Percentiles rank a stretch among this genome's conserved stretches.
Evolutionary conservation across 768 basidiomycete genomes (phyloP).

Genomic region (Hygrophorus pudorinus): DNA sequence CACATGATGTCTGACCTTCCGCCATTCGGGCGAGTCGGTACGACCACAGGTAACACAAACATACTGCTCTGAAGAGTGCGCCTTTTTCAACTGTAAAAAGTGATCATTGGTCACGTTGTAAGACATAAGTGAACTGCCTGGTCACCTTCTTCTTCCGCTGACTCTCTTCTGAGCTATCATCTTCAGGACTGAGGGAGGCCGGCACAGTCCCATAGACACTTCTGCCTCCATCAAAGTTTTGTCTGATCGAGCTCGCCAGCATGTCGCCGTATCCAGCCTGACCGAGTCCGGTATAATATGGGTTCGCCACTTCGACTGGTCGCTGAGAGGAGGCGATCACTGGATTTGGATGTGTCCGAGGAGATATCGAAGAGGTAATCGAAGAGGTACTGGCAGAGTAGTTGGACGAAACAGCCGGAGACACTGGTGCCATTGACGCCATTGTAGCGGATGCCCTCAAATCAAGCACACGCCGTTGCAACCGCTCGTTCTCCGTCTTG

Average conservation of each 20-base stretch:
- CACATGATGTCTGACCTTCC: conserved; percentile 44
- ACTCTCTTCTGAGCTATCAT: conserved; percentile 40
- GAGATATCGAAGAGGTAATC: background rate
- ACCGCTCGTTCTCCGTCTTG: conserved; percentile 77
- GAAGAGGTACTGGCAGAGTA: background rate
- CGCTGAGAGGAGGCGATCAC: background rate
- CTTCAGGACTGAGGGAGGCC: conserved; percentile 14
- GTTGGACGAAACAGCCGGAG: background rate
- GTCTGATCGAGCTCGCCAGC: too few relatives aligned
- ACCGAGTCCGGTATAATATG: too few relatives aligned
- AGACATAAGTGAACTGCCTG: background rate
- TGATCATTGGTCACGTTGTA: background rate
- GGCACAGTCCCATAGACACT: background rate
- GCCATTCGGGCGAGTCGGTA: conserved; percentile 96
- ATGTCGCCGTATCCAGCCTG: too few relatives aligned
- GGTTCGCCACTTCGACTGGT: too few relatives aligned
- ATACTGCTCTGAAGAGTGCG: conserved; percentile 50
- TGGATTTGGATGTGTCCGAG: background rate
- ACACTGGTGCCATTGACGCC: conserved; percentile 9
- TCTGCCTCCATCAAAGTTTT: background rate
- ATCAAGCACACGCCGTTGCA: conserved; percentile 51
- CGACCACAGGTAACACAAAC: conserved; percentile 90
- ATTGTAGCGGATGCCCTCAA: conserved; percentile 19
- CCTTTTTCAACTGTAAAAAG: conserved; percentile 33
- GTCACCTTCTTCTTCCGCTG: conserved; percentile 57